phyloP scores from a whole-genome alignment of 164 flowering plant species.

The Berberis thunbergii region DNA sequence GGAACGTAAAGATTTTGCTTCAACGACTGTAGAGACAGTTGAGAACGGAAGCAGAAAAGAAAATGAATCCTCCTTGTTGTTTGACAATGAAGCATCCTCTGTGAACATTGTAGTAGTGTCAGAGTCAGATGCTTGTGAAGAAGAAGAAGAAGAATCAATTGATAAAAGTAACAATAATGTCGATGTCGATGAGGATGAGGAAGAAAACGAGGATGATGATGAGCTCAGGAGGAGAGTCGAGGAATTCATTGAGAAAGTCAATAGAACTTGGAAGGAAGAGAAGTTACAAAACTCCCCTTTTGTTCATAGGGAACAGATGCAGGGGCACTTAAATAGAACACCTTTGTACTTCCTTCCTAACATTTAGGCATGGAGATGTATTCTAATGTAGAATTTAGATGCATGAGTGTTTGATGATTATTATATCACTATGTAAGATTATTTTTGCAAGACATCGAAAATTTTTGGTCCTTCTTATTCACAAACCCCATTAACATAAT shows the following conservation, averaged over 20 bases:
- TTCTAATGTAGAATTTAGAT: too few species aligned
- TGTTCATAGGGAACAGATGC: neutral
- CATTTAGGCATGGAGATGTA: neutral
- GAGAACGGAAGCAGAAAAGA: slow-evolving; percentile 3
- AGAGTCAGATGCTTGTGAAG: neutral
- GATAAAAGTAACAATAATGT: neutral
- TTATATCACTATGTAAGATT: neutral
- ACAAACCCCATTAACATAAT: neutral
- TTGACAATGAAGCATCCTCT: neutral
- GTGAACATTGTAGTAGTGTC: neutral
- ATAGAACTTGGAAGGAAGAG: slow-evolving; percentile 45
- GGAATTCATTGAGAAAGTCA: slow-evolving; percentile 49
- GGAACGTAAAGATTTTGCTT: neutral
- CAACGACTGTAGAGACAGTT: neutral
- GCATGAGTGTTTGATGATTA: too few species aligned
- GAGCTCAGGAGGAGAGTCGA: slow-evolving; percentile 45
- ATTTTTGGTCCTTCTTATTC: neutral
- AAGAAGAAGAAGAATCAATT: neutral
- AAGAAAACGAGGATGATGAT: slow-evolving; percentile 25
- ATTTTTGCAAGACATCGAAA: neutral
- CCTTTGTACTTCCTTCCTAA: neutral
- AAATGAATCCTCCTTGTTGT: neutral
- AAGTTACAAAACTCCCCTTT: slow-evolving; percentile 2
- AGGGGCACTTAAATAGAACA: neutral
- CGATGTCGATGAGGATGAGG: neutral